Percentiles rank a stretch among this genome's conserved stretches.
Conservation (phyloP, 176 grass and related monocot species). For the Zea luxurians region DNA sequence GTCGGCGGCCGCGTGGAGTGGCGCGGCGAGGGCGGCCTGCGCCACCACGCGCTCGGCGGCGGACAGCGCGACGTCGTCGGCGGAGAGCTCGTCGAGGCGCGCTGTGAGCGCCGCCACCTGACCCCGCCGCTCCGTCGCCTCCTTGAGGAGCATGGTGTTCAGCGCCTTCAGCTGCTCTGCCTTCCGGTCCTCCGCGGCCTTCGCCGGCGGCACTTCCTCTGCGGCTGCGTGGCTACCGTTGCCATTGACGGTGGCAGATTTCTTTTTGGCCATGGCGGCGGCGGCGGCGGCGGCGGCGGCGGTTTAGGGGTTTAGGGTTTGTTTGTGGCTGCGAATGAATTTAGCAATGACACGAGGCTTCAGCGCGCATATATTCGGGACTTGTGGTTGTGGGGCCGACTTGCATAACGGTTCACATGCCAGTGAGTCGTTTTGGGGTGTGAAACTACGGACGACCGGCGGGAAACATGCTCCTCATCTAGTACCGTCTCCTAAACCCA, state of each 20-base stretch:
- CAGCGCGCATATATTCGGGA: constrained; percentile 30
- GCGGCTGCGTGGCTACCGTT: constrained; percentile 4
- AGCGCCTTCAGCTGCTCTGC: constrained; percentile 61
- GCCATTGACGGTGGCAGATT: constrained; percentile 28
- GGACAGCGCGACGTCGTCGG: constrained; percentile 40
- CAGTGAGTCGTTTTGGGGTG: no score
- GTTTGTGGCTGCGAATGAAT: constrained; percentile 32
- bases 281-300: background rate
- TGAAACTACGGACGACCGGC: no score
- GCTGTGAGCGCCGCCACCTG: constrained; percentile 49
- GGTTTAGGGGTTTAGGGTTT: constrained; percentile 25
- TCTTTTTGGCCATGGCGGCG: constrained; percentile 66
- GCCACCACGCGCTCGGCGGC: constrained; percentile 44
- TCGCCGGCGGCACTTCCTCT: background rate
- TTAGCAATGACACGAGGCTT: constrained; percentile 10
- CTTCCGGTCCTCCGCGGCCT: constrained; percentile 22
- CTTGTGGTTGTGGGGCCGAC: no score
- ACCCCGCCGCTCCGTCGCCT: constrained; percentile 55
- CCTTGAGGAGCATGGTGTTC: constrained; percentile 64
- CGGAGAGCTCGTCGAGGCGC: constrained; percentile 47
- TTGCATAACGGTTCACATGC: no score
- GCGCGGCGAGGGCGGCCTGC: constrained; percentile 39
- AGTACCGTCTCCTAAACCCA: no score
- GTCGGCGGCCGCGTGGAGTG: constrained; percentile 44
- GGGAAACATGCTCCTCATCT: no score